Base-by-base conservation (phyloP, 2,329 filamentous ascomycete genomes). In the Huntiella bhutanensis region DNA sequence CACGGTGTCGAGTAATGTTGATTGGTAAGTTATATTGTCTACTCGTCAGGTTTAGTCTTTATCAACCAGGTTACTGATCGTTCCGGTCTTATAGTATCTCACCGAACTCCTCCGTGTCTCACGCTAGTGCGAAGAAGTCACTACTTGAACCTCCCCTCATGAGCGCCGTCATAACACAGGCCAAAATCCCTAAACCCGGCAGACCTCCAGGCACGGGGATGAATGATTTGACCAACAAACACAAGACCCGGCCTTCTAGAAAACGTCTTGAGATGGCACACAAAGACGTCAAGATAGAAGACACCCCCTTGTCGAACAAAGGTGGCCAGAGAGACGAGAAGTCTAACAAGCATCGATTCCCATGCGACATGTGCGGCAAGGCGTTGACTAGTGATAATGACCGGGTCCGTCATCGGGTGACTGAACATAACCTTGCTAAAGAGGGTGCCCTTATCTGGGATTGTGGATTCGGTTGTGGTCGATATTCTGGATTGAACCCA, bases 381-480 rank as follows among this genome's bases (percentile, higher is more conserved):
- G 84, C 83, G 0, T 94, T 93, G 55, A 77, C 79, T 13, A 92
- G 84, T 0, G 60, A 64, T 13, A 93, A 92, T 57, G 87, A 94
- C 54, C 72, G 88, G 10, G 72, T 80, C n/a, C 70, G 87, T 45
- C 87, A 94, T 32, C 36, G 12, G 4, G 32, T 1, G 4, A 22
- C 19, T 16, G 40, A 46, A 5, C 44, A 46, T 8, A 33, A 22
- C 12, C 11, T 8, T 67, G 6, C 63, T 62, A 0, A 65, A 63
- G 39, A 12, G 3, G 44, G 41, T 3, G 22, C 33, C 3, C n/a
- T 35, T 7, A 33, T 12, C 12, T 43, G 34, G 10, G 28, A 33
- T 11, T 43, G 41, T 11, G 7, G 7, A 6, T 3, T 5, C 4
- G 5, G 22, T 28, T 28, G 22, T 28, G 5, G 5, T 28, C 6